phyloP scores from a whole-genome alignment of 1,284 basidiomycete species.

The Irpex lacteus region DNA sequence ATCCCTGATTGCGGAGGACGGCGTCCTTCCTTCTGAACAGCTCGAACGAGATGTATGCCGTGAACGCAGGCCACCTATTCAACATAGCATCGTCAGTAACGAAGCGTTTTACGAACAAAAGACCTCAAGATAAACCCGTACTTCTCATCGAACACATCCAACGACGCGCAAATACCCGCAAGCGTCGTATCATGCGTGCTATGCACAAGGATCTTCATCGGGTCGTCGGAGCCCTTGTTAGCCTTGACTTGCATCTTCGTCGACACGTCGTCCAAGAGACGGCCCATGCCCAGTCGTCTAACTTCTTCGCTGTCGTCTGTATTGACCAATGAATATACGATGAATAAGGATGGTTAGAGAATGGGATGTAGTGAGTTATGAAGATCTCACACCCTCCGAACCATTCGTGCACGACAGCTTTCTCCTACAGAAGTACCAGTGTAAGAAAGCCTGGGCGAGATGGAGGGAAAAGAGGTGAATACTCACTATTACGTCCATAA shows the following conservation, averaged over 20 bases:
- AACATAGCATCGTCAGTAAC: neutral
- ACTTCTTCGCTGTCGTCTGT: constrained; percentile 74
- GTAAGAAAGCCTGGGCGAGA: neutral
- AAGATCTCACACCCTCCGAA: constrained; percentile 58
- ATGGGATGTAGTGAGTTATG: neutral
- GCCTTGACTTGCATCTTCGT: constrained; percentile 59
- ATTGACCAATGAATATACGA: no score
- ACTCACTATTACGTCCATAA: constrained; percentile 60
- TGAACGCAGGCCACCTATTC: constrained; percentile 73
- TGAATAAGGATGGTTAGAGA: constrained; percentile 5
- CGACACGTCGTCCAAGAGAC: constrained; percentile 61
- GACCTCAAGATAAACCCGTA: constrained; percentile 23
- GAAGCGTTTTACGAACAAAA: no score
- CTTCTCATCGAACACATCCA: constrained; percentile 78
- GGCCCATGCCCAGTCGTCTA: constrained; percentile 75
- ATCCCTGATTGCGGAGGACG: constrained; percentile 13
- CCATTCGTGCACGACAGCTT: constrained; percentile 77
- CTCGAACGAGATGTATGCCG: constrained; percentile 71
- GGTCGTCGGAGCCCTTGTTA: constrained; percentile 36
- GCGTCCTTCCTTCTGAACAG: constrained; percentile 47
- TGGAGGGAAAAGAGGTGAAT: constrained; percentile 26
- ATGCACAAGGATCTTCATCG: constrained; percentile 64
- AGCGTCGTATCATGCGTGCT: constrained; percentile 78
- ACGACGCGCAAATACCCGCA: constrained; percentile 62
- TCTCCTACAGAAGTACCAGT: constrained; percentile 46